Evolutionary conservation across 2,329 filamentous ascomycete species (phyloP).

Genomic region (Pyrenochaeta sp.): DNA sequence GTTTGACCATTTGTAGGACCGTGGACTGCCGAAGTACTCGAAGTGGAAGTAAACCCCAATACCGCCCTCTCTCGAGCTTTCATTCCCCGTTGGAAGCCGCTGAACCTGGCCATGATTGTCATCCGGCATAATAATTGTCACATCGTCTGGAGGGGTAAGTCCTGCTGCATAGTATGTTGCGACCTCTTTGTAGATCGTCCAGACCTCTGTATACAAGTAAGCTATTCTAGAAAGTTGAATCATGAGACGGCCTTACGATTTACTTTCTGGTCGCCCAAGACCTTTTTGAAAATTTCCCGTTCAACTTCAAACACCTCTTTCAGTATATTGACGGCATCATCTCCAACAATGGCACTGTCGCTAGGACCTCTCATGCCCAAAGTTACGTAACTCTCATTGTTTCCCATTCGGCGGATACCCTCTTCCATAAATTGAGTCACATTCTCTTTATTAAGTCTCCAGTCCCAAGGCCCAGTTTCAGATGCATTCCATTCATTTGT

Average conservation of each 20-base stretch:
- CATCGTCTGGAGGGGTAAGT: slow-evolving; percentile 20
- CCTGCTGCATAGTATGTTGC: slow-evolving; percentile 25
- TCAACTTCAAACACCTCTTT: slow-evolving; percentile 24
- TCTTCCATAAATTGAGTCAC: slow-evolving; percentile 16
- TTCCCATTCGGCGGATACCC: slow-evolving; percentile 6
- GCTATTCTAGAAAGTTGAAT: slow-evolving; percentile 40
- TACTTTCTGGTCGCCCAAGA: slow-evolving; percentile 15
- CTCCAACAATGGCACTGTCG: slow-evolving; percentile 11
- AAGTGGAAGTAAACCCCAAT: slow-evolving; percentile 29
- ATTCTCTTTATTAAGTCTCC: slow-evolving; percentile 16
- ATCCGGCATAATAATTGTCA: slow-evolving; percentile 26
- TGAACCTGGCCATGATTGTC: slow-evolving; percentile 30
- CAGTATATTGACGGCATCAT: slow-evolving; percentile 15
- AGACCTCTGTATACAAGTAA: slow-evolving; percentile 14
- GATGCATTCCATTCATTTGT: slow-evolving; percentile 24
- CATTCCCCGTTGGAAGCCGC: slow-evolving; percentile 22
- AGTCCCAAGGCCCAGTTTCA: slow-evolving; percentile 13
- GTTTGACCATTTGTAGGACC: slow-evolving; percentile 28
- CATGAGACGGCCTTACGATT: slow-evolving; percentile 40
- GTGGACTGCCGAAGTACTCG: slow-evolving; percentile 27
- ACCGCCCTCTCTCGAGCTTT: slow-evolving; percentile 14
- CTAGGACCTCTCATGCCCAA: slow-evolving; percentile 17
- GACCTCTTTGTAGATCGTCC: slow-evolving; percentile 31
- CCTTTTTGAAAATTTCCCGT: slow-evolving; percentile 16
- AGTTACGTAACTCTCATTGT: slow-evolving; percentile 17